Evolutionary conservation across 352 stramenopile genomes (phyloP).

Genomic region (Phytopythium cucurbitacearum): DNA sequence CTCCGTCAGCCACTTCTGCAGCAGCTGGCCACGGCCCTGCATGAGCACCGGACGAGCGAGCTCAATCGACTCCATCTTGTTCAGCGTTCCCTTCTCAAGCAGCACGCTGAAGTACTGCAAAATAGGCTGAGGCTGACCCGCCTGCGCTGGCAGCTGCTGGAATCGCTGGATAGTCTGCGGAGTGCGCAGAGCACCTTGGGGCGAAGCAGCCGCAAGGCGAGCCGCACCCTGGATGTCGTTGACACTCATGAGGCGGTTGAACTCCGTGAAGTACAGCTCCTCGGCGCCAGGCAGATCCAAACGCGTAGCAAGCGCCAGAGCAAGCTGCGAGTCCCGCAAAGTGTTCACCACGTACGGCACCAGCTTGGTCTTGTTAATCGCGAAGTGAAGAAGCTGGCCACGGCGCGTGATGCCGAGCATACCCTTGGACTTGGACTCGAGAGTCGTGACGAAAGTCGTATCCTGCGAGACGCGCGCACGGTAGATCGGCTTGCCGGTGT

Average conservation of each 20-base stretch:
- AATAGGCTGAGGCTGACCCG: constrained; percentile 96
- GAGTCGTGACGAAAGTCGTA: constrained; percentile 95
- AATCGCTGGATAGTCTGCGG: constrained; percentile 98
- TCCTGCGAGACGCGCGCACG: constrained; percentile 96
- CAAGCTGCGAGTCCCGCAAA: constrained; percentile 95
- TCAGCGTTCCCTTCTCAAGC: constrained; percentile 97
- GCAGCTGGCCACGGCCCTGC: constrained; percentile 95
- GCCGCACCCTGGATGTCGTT: constrained; percentile 83
- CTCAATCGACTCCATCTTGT: constrained; percentile 99
- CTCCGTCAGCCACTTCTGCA: constrained; percentile 99
- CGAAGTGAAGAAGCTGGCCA: constrained; percentile 95
- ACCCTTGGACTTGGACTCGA: constrained; percentile 91
- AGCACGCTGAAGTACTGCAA: constrained; percentile 99
- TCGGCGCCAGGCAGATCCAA: constrained; percentile 97
- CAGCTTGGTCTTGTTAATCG: constrained; percentile 97
- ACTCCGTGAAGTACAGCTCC: constrained; percentile 98
- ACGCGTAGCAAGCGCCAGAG: constrained; percentile 93
- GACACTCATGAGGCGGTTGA: constrained; percentile 92
- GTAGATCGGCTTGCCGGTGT: constrained; percentile 98
- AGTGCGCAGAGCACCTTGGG: constrained; percentile 91
- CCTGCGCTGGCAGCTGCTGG: constrained; percentile 96
- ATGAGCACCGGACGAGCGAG: constrained; percentile 96
- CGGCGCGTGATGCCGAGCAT: constrained; percentile 98
- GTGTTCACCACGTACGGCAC: constrained; percentile 99
- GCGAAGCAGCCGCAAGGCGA: constrained; percentile 90